Base-by-base conservation (phyloP, 768 basidiomycete species). In the Cyathus striatus region DNA sequence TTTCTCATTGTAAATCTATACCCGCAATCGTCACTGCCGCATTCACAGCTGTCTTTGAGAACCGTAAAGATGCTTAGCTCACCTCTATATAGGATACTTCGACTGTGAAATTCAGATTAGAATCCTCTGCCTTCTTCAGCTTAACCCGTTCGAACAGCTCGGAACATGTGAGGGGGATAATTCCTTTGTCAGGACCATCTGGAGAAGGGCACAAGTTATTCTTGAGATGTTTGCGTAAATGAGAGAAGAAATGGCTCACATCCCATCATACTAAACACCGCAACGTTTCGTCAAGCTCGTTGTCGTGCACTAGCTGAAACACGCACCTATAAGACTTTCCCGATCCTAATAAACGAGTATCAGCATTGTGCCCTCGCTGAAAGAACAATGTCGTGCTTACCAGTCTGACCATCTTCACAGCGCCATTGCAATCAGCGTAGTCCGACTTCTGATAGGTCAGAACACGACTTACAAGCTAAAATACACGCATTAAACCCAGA, bases 1-100 rank as follows among this genome's bases (percentile, higher is more conserved):
- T 74, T 97, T 94, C 72, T 95, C 92, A 61, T 95, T 95, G 68
- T 95, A 95, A 53, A 94, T 95, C 85, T 91, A 37, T 26, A 40
- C 21, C 35, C n/a, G 44, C n/a, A n/a, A n/a, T n/a, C n/a, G n/a
- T n/a, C n/a, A n/a, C n/a, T n/a, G n/a, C n/a, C n/a, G n/a, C n/a
- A n/a, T n/a, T n/a, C 27, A 16, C 26, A 12, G 13, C 14, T 24
- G 30, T 33, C 38, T 14, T 16, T 25, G 35, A 39, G 26, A 12
- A 23, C 13, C 33, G 34, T 22, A 35, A 6, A 32, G 40, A 41
- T 24, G 21, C 39, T 22, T 20, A 27, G 56, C 69, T 41, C 41
- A 87, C 87, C 76, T 95, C 94, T 48, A 96, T 96, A 59, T 96
- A 97, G 4, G 93, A 96, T n/a, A 96, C 94, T 66, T 98, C 95